phyloP scores from a whole-genome alignment of 2,329 filamentous ascomycete species.

The Hymenoscyphus fructigenus region DNA sequence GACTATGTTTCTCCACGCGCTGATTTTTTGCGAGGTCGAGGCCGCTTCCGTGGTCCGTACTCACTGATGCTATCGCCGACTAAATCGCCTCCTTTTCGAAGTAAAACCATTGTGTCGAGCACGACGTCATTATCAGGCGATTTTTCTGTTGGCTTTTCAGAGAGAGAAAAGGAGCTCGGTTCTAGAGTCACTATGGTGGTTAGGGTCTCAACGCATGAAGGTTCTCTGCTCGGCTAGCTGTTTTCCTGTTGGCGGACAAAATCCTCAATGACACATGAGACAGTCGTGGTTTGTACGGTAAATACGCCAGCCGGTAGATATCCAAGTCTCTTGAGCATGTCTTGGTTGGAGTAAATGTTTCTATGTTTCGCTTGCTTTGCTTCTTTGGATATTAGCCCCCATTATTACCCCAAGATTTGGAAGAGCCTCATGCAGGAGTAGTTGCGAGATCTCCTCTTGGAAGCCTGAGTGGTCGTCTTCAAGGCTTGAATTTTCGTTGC shows the following conservation, averaged over 20 bases:
- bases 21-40: not conserved
- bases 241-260: not conserved
- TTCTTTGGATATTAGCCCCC: not conserved
- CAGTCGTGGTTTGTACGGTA: not conserved
- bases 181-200: not conserved
- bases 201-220: not conserved
- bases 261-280: not conserved
- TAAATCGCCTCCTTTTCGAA: not conserved
- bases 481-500: not conserved
- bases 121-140: slow-evolving; percentile 1
- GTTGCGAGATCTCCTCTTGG: not conserved
- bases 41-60: not conserved
- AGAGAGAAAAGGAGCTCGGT: not conserved
- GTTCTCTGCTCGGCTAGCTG: not conserved
- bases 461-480: not conserved
- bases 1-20: not conserved
- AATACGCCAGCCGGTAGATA: not conserved
- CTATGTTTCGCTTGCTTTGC: not conserved
- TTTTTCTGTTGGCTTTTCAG: not conserved
- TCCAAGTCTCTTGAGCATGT: not conserved
- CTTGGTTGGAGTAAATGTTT: not conserved
- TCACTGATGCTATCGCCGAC: not conserved
- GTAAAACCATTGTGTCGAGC: not conserved
- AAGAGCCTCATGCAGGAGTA: not conserved
- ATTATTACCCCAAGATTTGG: not conserved